Conservation (phyloP, 2,329 filamentous ascomycete genomes). For the Trichoderma guizhouense region DNA sequence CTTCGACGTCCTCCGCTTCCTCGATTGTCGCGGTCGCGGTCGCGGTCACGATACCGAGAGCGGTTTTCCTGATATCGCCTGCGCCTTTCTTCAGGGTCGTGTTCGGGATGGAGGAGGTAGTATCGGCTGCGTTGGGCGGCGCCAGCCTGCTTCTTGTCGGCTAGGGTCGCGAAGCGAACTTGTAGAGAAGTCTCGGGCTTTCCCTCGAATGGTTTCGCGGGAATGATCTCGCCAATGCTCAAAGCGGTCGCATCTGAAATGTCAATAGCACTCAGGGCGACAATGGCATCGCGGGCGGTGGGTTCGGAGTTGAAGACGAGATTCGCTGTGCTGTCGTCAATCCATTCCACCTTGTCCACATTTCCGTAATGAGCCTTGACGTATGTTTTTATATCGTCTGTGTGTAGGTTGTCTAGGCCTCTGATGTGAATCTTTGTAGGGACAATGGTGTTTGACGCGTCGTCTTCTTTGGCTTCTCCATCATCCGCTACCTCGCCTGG, state of each 20-base stretch:
- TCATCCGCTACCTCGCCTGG: slow-evolving; percentile 39
- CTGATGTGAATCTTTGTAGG: slow-evolving; percentile 73
- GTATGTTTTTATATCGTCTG: slow-evolving; percentile 74
- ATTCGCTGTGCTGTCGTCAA: slow-evolving; percentile 89
- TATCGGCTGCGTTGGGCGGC: slow-evolving; percentile 82
- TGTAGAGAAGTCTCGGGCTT: slow-evolving; percentile 68
- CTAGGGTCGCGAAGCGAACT: slow-evolving; percentile 68
- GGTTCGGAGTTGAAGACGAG: slow-evolving; percentile 65
- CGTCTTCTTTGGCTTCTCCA: slow-evolving; percentile 24
- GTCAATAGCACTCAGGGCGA: slow-evolving; percentile 50
- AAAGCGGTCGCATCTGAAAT: slow-evolving; percentile 53
- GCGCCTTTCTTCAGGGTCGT: slow-evolving; percentile 73
- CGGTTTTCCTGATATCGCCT: slow-evolving; percentile 54
- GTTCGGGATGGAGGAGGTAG: slow-evolving; percentile 87
- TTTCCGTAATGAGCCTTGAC: slow-evolving; percentile 62
- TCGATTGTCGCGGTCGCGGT: slow-evolving; percentile 20
- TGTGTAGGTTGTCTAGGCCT: slow-evolving; percentile 78
- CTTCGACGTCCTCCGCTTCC: slow-evolving; percentile 32
- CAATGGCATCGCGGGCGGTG: slow-evolving; percentile 52
- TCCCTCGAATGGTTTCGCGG: slow-evolving; percentile 65
- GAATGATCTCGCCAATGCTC: slow-evolving; percentile 60
- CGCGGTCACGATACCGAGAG: slow-evolving; percentile 58
- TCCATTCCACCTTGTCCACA: slow-evolving; percentile 77
- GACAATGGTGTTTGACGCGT: slow-evolving; percentile 29
- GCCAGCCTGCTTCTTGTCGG: slow-evolving; percentile 76